Conservation (phyloP, 495 filamentous ascomycete genomes). For the Hamigera avellanea region DNA sequence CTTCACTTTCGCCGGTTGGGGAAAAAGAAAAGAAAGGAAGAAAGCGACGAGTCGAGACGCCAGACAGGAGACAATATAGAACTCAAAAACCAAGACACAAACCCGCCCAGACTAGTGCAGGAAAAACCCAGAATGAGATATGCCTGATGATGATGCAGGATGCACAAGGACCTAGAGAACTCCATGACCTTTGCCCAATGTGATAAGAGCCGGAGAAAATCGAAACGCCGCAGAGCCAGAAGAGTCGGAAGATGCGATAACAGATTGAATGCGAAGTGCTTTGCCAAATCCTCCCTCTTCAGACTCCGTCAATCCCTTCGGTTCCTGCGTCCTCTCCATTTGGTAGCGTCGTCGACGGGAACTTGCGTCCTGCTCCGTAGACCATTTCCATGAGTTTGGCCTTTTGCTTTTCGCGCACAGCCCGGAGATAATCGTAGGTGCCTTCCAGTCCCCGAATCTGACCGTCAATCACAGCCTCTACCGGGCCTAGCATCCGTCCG, state of each 20-base stretch:
- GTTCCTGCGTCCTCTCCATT: slow-evolving; percentile 8
- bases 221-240: background rate
- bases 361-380: slow-evolving; percentile 46
- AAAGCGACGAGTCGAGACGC: background rate
- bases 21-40: background rate
- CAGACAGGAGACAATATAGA: too few relatives aligned
- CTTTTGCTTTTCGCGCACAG: slow-evolving; percentile 66
- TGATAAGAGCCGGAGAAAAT: background rate
- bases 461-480: slow-evolving; percentile 52
- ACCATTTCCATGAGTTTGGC: slow-evolving; percentile 70
- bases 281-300: background rate
- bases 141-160: too few relatives aligned
- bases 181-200: background rate
- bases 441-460: slow-evolving; percentile 74
- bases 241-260: background rate
- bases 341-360: slow-evolving; percentile 5
- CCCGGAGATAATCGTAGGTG: slow-evolving; percentile 62
- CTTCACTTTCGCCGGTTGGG: slow-evolving; percentile 1
- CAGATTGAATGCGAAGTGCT: background rate
- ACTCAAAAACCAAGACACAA: too few relatives aligned
- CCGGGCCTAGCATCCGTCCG: slow-evolving; percentile 46
- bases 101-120: background rate
- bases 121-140: too few relatives aligned
- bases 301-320: slow-evolving; percentile 2
- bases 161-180: too few relatives aligned